A percentile compares a stretch with the other conserved stretches of the same genome.
Evolutionary conservation across 768 basidiomycete species (phyloP).

Genomic region (Tylopilus felleus): DNA sequence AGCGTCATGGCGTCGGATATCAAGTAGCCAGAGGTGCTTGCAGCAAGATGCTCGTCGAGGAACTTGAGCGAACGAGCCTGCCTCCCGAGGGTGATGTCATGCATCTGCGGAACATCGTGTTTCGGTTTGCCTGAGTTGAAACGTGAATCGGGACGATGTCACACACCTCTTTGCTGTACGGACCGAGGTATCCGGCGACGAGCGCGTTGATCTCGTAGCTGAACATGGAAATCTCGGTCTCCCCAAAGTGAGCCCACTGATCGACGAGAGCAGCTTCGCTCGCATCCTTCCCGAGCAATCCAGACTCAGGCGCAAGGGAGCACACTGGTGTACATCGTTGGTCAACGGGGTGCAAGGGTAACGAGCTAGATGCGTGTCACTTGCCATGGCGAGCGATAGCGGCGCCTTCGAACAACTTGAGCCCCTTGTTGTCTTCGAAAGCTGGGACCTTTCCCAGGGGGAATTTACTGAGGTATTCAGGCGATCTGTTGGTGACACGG

Average conservation of each 20-base stretch:
- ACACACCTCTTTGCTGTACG: conserved; percentile 23
- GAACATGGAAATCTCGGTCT: conserved; percentile 23
- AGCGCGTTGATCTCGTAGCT: conserved; percentile 21
- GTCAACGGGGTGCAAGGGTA: not conserved
- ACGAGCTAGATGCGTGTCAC: not conserved
- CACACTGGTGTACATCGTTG: conserved; percentile 13
- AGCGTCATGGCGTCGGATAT: conserved; percentile 24
- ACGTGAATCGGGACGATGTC: not conserved
- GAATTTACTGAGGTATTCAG: conserved; percentile 30
- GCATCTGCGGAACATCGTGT: conserved; percentile 9
- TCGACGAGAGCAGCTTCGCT: conserved; percentile 28
- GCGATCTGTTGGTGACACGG: conserved; percentile 22
- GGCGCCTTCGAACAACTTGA: conserved; percentile 28
- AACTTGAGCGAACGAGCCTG: conserved; percentile 22
- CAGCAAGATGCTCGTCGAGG: conserved; percentile 26
- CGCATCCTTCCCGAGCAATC: conserved; percentile 22
- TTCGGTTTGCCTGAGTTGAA: not conserved
- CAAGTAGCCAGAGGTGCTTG: conserved; percentile 20
- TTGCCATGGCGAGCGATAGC: conserved; percentile 29
- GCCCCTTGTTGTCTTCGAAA: conserved; percentile 23
- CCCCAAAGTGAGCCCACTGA: conserved; percentile 32
- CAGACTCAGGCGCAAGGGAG: conserved; percentile 25
- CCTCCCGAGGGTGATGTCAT: conserved; percentile 12
- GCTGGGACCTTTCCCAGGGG: conserved; percentile 29
- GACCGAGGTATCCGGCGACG: conserved; percentile 18